phyloP scores from a whole-genome alignment of 2,329 filamentous ascomycete species.

The Alternaria hordeiaustralica region DNA sequence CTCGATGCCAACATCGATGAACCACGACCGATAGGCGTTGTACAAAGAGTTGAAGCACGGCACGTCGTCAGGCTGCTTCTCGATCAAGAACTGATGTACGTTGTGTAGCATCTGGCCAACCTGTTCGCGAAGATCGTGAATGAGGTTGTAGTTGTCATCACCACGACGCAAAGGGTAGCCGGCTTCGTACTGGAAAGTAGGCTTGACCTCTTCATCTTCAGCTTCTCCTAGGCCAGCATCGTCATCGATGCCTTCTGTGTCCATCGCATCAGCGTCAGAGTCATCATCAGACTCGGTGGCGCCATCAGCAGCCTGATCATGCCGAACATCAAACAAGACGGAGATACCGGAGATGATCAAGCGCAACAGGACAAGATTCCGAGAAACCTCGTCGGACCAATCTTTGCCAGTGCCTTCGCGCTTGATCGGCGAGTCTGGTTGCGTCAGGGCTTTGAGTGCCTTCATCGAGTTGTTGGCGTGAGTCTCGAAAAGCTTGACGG shows the following conservation, averaged over 20 bases:
- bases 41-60: conserved; percentile 93
- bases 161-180: conserved; percentile 77
- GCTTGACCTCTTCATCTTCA: conserved; percentile 82
- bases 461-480: conserved; percentile 79
- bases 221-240: conserved; percentile 66
- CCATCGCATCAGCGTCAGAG: conserved; percentile 49
- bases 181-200: conserved; percentile 85
- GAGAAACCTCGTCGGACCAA: conserved; percentile 95
- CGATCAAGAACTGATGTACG: conserved; percentile 82
- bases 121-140: conserved; percentile 81
- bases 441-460: conserved; percentile 79
- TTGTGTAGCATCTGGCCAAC: conserved; percentile 81
- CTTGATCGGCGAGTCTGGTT: conserved; percentile 80
- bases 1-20: conserved; percentile 96
- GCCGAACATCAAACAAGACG: conserved; percentile 79
- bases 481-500: conserved; percentile 84
- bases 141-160: conserved; percentile 68
- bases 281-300: conserved; percentile 60
- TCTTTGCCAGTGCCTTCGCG: conserved; percentile 96
- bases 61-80: conserved; percentile 92
- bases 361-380: conserved; percentile 85
- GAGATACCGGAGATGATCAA: conserved; percentile 91
- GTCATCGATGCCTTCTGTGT: conserved; percentile 55
- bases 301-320: conserved; percentile 44
- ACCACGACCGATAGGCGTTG: conserved; percentile 92